Evolutionary conservation across 495 filamentous ascomycete genomes (phyloP).

Genomic region (Sporormia fimetaria): DNA sequence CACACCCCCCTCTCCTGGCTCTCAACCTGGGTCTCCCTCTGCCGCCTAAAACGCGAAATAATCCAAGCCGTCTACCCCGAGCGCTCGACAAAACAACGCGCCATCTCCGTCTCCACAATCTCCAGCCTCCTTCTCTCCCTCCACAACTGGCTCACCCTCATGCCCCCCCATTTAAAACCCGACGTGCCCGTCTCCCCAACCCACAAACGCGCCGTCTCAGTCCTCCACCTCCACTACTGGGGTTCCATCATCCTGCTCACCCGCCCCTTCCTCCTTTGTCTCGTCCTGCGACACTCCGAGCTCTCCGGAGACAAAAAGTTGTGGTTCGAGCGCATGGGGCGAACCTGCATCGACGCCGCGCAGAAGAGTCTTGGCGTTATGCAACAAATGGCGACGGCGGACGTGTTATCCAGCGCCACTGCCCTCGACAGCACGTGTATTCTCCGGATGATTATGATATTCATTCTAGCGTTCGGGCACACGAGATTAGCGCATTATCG

Average conservation of each 20-base stretch:
- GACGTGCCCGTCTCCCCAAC: constrained; percentile 26
- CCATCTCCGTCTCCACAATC: constrained; percentile 25
- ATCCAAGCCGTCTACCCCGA: constrained; percentile 26
- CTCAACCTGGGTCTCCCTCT: constrained; percentile 23
- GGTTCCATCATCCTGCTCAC: constrained; percentile 24
- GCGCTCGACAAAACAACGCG: constrained; percentile 7
- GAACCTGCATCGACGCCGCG: constrained; percentile 29
- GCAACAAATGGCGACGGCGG: constrained; percentile 23
- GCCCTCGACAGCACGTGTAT: constrained; percentile 27
- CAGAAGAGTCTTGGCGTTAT: constrained; percentile 23
- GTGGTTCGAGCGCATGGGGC: constrained; percentile 26
- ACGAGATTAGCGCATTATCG: constrained; percentile 13
- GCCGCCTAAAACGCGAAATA: constrained; percentile 25
- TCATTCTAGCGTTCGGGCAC: constrained; percentile 23
- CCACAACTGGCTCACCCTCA: constrained; percentile 26
- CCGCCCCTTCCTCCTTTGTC: constrained; percentile 29
- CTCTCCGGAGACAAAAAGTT: constrained; percentile 20
- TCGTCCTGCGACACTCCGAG: constrained; percentile 18
- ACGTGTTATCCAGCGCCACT: constrained; percentile 24
- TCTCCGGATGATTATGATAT: constrained; percentile 26
- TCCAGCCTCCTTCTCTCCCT: constrained; percentile 22
- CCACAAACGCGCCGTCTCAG: constrained; percentile 26
- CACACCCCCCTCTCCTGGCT: constrained; percentile 27
- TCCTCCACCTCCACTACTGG: constrained; percentile 31
- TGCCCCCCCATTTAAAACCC: constrained; percentile 28